Base-by-base conservation (phyloP, 1,139 yeast species). In the Suhomyces atakaporum region DNA sequence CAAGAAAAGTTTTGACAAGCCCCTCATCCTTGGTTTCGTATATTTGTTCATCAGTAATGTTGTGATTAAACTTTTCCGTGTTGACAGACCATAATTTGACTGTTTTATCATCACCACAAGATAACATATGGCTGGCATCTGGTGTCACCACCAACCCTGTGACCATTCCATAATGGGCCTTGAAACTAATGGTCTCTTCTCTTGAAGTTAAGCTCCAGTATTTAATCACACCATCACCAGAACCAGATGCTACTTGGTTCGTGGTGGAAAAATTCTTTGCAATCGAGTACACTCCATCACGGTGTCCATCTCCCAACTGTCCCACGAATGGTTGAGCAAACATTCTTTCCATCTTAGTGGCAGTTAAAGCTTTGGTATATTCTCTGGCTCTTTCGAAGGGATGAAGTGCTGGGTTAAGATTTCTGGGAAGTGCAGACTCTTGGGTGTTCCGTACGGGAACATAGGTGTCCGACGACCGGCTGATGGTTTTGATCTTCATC, bases 321-420 rank as follows among this genome's bases (percentile, higher is more conserved):
- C 96, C 97, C 13, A 94, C 74, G 61, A 94, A 92, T 5, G 99
- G 99, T 56, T 90, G 90, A 0, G 99, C 98, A 75, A 94, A 92
- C 87, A 92, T 84, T 49, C 97, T 73, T 56, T 90, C 97, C 65
- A 94, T 63, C 60, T 94, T 94, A 12, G 97, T 90, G 16, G 98
- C 97, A 41, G 89, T 90, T 37, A 94, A 65, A 1, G 98, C 98
- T 49, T 90, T 78, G 12, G 97, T 87, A 56, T 94, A 94, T 62
- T 94, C 98, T 57, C 98, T 73, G 3, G 97, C 97, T 49, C 97
- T 74, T 63, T 94, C 97, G 55, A 92, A 92, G 0, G 97, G 98
- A 63, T 94, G 99, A 35, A 92, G 70, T 14, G 95, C 95, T 2
- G 98, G 97, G 56, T 92, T 84, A 54, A 94, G 69, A 61, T 94